Evolutionary conservation across 2,329 filamentous ascomycete genomes (phyloP).

Genomic region (Scedosporium boydii): DNA sequence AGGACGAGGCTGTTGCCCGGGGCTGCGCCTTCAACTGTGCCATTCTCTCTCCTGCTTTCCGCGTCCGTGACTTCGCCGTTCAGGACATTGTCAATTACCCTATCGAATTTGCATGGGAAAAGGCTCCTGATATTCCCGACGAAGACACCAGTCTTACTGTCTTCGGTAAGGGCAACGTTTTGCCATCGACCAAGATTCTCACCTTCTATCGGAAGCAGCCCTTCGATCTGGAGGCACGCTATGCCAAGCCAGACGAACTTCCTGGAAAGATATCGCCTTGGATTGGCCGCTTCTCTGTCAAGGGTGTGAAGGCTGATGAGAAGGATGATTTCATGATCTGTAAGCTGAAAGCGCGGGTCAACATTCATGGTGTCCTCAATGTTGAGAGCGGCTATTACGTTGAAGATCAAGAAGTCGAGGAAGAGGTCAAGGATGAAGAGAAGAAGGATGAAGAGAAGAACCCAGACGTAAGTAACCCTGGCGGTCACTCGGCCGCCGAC

Average conservation of each 20-base stretch:
- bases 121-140: slow-evolving; percentile 94
- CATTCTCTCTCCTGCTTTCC: slow-evolving; percentile 94
- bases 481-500: not conserved
- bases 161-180: slow-evolving; percentile 93
- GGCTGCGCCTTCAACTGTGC: slow-evolving; percentile 97
- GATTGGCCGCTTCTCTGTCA: slow-evolving; percentile 97
- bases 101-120: slow-evolving; percentile 98
- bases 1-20: slow-evolving; percentile 92
- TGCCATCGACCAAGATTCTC: slow-evolving; percentile 97
- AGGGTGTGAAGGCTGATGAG: slow-evolving; percentile 86
- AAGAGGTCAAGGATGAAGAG: slow-evolving; percentile 71
- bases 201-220: slow-evolving; percentile 98
- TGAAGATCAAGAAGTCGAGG: slow-evolving; percentile 94
- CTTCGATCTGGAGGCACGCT: slow-evolving; percentile 92
- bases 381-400: slow-evolving; percentile 97
- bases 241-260: slow-evolving; percentile 75
- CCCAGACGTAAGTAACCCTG: slow-evolving; percentile 54
- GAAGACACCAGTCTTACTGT: slow-evolving; percentile 96
- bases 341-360: slow-evolving; percentile 96
- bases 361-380: slow-evolving; percentile 92
- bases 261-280: slow-evolving; percentile 87
- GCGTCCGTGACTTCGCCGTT: slow-evolving; percentile 93
- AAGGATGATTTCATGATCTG: slow-evolving; percentile 99
- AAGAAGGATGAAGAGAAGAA: slow-evolving; percentile 50
- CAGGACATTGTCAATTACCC: slow-evolving; percentile 98